Evolutionary conservation across 768 basidiomycete genomes (phyloP), one percentile per base, ranked within the genome.

Genomic region (Stropharia rugosoannulata): DNA sequence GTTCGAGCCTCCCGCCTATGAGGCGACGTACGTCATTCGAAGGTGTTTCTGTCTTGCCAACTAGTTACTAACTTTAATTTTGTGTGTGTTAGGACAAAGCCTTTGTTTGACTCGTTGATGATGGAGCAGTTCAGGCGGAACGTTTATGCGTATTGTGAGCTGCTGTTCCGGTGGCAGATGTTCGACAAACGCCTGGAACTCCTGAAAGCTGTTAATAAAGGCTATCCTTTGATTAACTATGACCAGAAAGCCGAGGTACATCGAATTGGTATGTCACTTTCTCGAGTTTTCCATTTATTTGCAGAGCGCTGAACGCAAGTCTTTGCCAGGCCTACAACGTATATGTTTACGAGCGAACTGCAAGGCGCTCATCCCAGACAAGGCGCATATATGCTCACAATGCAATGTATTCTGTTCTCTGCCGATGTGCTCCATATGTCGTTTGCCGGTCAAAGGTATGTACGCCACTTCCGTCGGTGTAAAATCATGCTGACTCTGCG

Each of bases 381-480:
- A 76, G 15, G 63, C 65, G 12, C 71, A 64, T 37, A 59, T 68
- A 1, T 89, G 83, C 63, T 62, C 69, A 22, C 64, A 69, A 27
- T 84, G 80, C 57, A 73, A 70, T 52, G 70, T 69, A 8, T 69
- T 72, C n/a, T 75, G 70, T 41, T 72, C 70, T 4, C 77, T 76
- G 66, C 73, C 84, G 1, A 70, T 69, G 5, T 93, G 91, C 64
- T 81, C 88, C 0, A 79, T 93, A 15, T 93, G 91, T 66, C 79
- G 89, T 46, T 78, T 93, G 29, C 86, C 89, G 5, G 83, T 87
- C 55, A 88, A 84, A 78, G 89, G 91, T 84, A 59, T 9, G 76
- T 66, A 4, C 18, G 19, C 0, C 25, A 36, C 22, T 22, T 22
- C 22, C 3, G 2, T 8, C 32, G 36, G 5, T 25, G 6, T 18